These are phyloP conservation scores for Rhizopus delemar DNA, from an alignment of 371 early-diverging fungal species.

Conservation along the genomic window DNA sequence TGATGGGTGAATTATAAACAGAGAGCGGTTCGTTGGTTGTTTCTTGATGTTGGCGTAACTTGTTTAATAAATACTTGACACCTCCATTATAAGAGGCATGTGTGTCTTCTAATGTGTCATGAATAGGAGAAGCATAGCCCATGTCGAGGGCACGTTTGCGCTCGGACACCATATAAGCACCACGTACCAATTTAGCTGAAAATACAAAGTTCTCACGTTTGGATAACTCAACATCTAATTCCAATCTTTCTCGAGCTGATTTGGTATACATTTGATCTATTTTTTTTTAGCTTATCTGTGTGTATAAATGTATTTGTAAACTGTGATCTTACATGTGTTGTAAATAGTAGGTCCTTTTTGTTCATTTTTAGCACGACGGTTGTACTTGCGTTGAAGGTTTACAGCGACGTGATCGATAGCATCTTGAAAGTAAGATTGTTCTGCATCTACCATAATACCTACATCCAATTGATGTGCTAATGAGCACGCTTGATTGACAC, in stretches of 20 bases:
- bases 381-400: slow-evolving; percentile 67
- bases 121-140: slow-evolving; percentile 80
- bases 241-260: slow-evolving; percentile 67
- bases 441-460: slow-evolving; percentile 91
- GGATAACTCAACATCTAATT: slow-evolving; percentile 69
- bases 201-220: slow-evolving; percentile 73
- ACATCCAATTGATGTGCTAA: slow-evolving; percentile 67
- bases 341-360: slow-evolving; percentile 67
- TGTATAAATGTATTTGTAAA: not conserved
- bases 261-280: slow-evolving; percentile 92
- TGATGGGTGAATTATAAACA: slow-evolving; percentile 50
- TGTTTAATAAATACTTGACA: slow-evolving; percentile 70
- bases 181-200: slow-evolving; percentile 93
- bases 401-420: slow-evolving; percentile 87
- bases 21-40: slow-evolving; percentile 31
- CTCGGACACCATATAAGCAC: slow-evolving; percentile 91
- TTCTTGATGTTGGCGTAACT: slow-evolving; percentile 44
- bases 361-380: slow-evolving; percentile 31
- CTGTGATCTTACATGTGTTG: slow-evolving; percentile 70
- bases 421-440: slow-evolving; percentile 92
- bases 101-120: slow-evolving; percentile 79
- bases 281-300: not conserved
- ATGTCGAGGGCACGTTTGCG: slow-evolving; percentile 73
- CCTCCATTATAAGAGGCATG: slow-evolving; percentile 84
- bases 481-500: slow-evolving; percentile 65